Evolutionary conservation across 306 rosid genomes (phyloP).

Genomic region (Prunus armeniaca): DNA sequence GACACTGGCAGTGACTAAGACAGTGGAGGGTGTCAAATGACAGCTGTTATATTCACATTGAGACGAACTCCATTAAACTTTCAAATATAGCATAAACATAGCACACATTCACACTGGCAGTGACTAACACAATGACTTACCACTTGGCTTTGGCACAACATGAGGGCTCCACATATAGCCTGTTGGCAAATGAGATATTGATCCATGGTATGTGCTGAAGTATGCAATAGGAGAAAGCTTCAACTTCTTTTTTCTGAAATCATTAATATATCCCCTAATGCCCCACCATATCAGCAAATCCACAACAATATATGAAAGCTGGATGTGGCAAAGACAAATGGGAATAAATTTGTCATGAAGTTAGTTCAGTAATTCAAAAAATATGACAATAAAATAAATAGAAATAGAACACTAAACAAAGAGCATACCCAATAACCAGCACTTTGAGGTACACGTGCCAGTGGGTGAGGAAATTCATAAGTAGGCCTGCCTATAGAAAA

Average conservation of each 20-base stretch:
- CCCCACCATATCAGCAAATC: constrained; percentile 97
- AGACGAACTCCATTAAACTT: not conserved
- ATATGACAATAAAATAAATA: constrained; percentile 28
- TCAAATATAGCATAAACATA: too few species aligned
- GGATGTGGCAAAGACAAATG: constrained; percentile 40
- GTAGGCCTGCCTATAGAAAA: constrained; percentile 81
- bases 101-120: not conserved
- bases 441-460: constrained; percentile 89
- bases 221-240: constrained; percentile 95
- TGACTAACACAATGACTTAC: constrained; percentile 33
- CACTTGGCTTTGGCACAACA: constrained; percentile 90
- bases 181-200: constrained; percentile 94
- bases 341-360: constrained; percentile 19
- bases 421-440: constrained; percentile 91
- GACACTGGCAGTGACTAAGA: not conserved
- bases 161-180: constrained; percentile 97
- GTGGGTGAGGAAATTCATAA: constrained; percentile 84
- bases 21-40: not conserved
- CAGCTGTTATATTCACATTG: not conserved
- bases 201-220: constrained; percentile 90
- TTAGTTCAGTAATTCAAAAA: constrained; percentile 18
- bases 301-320: constrained; percentile 88
- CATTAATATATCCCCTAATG: constrained; percentile 76
- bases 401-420: constrained; percentile 15
- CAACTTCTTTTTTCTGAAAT: constrained; percentile 80